These are phyloP conservation scores for Ophiostoma pallidulum DNA, from an alignment of 2,329 filamentous ascomycete genomes.

Conservation along the genomic window DNA sequence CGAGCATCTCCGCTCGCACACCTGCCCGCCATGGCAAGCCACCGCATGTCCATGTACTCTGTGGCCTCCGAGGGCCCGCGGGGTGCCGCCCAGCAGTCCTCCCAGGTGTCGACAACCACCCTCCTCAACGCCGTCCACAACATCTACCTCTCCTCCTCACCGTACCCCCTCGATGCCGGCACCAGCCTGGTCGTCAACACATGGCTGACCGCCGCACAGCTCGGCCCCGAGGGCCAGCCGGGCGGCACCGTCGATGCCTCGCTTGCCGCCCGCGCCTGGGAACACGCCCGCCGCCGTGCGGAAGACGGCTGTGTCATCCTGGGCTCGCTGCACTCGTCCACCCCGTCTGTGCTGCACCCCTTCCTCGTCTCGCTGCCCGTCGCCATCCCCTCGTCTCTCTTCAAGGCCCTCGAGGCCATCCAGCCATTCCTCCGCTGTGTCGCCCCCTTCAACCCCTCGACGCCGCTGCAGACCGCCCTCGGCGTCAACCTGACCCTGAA, in stretches of 20 bases:
- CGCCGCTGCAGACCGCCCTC: slow-evolving; percentile 69
- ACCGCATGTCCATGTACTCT: slow-evolving; percentile 60
- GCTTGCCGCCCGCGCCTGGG: slow-evolving; percentile 78
- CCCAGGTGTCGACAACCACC: slow-evolving; percentile 85
- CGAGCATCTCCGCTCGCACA: slow-evolving; percentile 9
- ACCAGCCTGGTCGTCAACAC: slow-evolving; percentile 93
- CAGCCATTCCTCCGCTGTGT: slow-evolving; percentile 80
- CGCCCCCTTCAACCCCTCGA: slow-evolving; percentile 81
- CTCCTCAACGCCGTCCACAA: slow-evolving; percentile 88
- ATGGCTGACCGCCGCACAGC: slow-evolving; percentile 74
- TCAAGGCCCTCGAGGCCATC: slow-evolving; percentile 70
- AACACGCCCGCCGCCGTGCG: slow-evolving; percentile 86
- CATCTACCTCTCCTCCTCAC: slow-evolving; percentile 69
- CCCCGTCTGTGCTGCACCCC: slow-evolving; percentile 72
- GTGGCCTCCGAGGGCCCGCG: slow-evolving; percentile 52
- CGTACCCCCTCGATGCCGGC: slow-evolving; percentile 81
- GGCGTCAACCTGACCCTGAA: slow-evolving; percentile 75
- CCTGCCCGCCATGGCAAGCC: slow-evolving; percentile 44
- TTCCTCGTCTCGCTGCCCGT: slow-evolving; percentile 77
- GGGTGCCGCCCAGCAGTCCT: slow-evolving; percentile 54
- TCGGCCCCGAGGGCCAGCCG: slow-evolving; percentile 55
- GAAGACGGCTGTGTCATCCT: slow-evolving; percentile 92
- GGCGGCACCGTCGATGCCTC: slow-evolving; percentile 74
- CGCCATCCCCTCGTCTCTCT: slow-evolving; percentile 63
- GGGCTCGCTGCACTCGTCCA: slow-evolving; percentile 78